Evolutionary conservation across 2,329 filamentous ascomycete genomes (phyloP).

Genomic region (Pseudogymnoascus sp.): DNA sequence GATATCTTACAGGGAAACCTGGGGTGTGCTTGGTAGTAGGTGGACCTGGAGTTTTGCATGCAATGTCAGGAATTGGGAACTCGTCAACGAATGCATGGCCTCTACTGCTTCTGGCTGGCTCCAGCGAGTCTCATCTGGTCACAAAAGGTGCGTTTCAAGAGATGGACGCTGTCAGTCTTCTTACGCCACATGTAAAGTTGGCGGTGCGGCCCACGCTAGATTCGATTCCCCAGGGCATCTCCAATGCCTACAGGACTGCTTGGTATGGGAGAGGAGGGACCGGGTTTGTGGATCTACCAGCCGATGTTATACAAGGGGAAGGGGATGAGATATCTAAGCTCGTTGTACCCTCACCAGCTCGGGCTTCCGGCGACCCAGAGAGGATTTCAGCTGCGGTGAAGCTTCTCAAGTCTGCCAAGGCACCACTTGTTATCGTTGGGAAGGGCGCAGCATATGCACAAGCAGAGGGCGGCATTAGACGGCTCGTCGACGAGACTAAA

Average conservation of each 20-base stretch:
- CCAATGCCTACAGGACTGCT: slow-evolving; percentile 42
- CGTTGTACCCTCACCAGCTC: slow-evolving; percentile 33
- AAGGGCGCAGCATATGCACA: slow-evolving; percentile 47
- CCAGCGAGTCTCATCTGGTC: slow-evolving; percentile 41
- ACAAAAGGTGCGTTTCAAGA: slow-evolving; percentile 50
- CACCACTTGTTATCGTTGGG: slow-evolving; percentile 44
- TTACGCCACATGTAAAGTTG: slow-evolving; percentile 45
- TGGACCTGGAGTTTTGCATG: slow-evolving; percentile 49
- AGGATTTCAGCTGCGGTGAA: slow-evolving; percentile 35
- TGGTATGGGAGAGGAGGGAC: slow-evolving; percentile 47
- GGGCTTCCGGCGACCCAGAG: slow-evolving; percentile 36
- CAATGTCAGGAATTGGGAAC: slow-evolving; percentile 46
- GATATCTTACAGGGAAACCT: slow-evolving; percentile 46
- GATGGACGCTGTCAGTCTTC: slow-evolving; percentile 43
- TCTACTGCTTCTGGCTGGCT: slow-evolving; percentile 44
- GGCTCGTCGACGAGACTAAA: slow-evolving; percentile 38
- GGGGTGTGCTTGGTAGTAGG: slow-evolving; percentile 51
- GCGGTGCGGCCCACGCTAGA: slow-evolving; percentile 38
- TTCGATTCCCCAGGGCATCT: slow-evolving; percentile 38
- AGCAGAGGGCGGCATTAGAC: slow-evolving; percentile 37
- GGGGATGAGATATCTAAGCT: slow-evolving; percentile 21
- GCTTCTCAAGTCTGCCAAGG: slow-evolving; percentile 39
- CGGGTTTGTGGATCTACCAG: slow-evolving; percentile 46
- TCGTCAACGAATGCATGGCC: slow-evolving; percentile 46
- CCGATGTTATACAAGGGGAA: slow-evolving; percentile 43